Conservation (phyloP, 176 grass and related monocot genomes). For the Thinopyrum elongatum region DNA sequence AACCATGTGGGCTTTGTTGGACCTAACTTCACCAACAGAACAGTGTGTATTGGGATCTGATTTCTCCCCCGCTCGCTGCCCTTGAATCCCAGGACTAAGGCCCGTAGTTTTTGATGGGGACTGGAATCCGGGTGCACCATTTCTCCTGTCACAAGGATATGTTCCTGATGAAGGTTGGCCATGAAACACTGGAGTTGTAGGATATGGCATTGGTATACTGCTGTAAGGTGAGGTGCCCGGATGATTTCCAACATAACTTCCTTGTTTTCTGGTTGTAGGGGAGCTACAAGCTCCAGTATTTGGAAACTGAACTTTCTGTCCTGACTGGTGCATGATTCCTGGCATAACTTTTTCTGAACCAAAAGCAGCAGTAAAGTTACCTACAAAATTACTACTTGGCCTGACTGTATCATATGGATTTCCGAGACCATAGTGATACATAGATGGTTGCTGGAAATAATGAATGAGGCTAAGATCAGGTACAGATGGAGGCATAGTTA, state of each 20-base stretch:
- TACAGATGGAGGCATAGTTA: constrained; percentile 50
- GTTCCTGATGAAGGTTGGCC: constrained; percentile 26
- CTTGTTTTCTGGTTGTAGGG: constrained; percentile 40
- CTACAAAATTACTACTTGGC: constrained; percentile 38
- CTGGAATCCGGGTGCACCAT: constrained; percentile 40
- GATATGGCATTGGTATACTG: constrained; percentile 45
- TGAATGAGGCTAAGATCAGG: constrained; percentile 58
- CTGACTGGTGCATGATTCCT: constrained; percentile 29
- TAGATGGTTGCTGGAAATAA: constrained; percentile 53
- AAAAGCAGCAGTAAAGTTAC: constrained; percentile 41
- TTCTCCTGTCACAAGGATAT: constrained; percentile 47
- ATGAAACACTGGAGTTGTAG: constrained; percentile 44
- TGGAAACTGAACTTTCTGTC: constrained; percentile 42
- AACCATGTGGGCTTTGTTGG: constrained; percentile 49
- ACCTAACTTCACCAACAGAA: constrained; percentile 75
- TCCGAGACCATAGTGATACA: constrained; percentile 48
- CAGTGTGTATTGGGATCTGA: constrained; percentile 49
- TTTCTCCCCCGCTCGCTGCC: constrained; percentile 52
- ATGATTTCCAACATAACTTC: constrained; percentile 41
- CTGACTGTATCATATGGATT: constrained; percentile 55
- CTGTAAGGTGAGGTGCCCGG: constrained; percentile 35
- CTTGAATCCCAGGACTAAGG: constrained; percentile 37
- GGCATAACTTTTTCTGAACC: constrained; percentile 46
- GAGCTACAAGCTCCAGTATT: constrained; percentile 46
- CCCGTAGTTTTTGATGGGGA: constrained; percentile 35